Evolutionary conservation across 257 asterid species (phyloP).

Genomic region (Solanum chaucha): DNA sequence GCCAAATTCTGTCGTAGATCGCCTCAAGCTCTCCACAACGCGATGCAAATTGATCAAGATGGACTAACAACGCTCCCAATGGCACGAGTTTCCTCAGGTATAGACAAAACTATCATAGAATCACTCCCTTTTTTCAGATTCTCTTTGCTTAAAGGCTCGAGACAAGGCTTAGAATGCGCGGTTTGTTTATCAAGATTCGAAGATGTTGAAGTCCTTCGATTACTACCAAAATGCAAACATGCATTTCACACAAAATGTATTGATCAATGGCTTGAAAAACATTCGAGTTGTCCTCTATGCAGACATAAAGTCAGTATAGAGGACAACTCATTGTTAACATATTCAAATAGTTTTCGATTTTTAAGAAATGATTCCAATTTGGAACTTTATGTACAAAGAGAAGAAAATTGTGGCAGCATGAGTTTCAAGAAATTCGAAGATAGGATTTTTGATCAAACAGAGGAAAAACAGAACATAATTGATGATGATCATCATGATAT

Average conservation of each 20-base stretch:
- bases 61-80: slow-evolving; percentile 24
- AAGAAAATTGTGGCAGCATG: slow-evolving; percentile 18
- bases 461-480: not conserved
- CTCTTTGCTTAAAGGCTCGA: slow-evolving; percentile 19
- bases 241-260: slow-evolving; percentile 24
- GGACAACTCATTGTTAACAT: slow-evolving; percentile 8
- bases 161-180: slow-evolving; percentile 24
- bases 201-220: slow-evolving; percentile 20
- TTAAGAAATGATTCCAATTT: slow-evolving; percentile 19
- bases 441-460: not conserved
- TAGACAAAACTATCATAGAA: slow-evolving; percentile 19
- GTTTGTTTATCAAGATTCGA: slow-evolving; percentile 26
- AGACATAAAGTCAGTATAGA: slow-evolving; percentile 16
- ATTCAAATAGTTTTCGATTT: slow-evolving; percentile 23
- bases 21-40: not conserved
- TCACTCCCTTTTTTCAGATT: slow-evolving; percentile 28
- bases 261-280: slow-evolving; percentile 31
- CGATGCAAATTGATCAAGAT: slow-evolving; percentile 21
- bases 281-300: slow-evolving; percentile 34
- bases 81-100: slow-evolving; percentile 10
- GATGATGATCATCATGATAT: not conserved
- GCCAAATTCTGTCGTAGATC: slow-evolving; percentile 46
- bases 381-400: slow-evolving; percentile 36
- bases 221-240: slow-evolving; percentile 29
- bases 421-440: slow-evolving; percentile 8